Base-by-base conservation (phyloP, 495 filamentous ascomycete species). In the Cercophora sp. region DNA sequence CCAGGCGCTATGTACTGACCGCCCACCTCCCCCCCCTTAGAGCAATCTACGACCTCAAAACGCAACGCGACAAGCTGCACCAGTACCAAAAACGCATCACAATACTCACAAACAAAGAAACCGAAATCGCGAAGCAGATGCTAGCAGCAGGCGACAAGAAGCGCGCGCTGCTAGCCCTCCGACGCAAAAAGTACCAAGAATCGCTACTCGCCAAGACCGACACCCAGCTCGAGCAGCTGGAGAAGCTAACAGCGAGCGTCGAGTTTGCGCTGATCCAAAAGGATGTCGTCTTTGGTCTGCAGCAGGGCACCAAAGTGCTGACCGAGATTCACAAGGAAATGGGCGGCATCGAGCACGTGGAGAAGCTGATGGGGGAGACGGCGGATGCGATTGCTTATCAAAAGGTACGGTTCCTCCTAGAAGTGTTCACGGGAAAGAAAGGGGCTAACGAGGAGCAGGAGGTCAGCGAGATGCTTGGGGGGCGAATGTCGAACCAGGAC, bases 111-210 rank as follows among this genome's bases (percentile, higher is more conserved):
- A 71, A 83, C 64, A 82, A 84, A 47, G 94, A 98, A 68, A 92
- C 83, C 22, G 82, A 77, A 31, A 85, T 91, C 56, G 93, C 93
- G n/a, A 79, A 80, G 47, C 77, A 89, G 72, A 87, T 91, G 67
- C 81, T 98, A 8, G 70, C 75, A 1, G 74, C 77, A 32, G 81
- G 84, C 64, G 87, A 97, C 70, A 88, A 87, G 63, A 73, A 79
- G 59, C 82, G 85, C 43, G 93, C 93, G 0, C 79, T 96, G 16
- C 82, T 98, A 5, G 94, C 94, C 0, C 79, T 98, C 31, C 88
- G 93, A 37, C 83, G 90, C 47, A 96, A 95, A 70, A 98, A 97
- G 68, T 98, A 96, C 76, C 94, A 98, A 65, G 89, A 96, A 65
- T 83, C 87, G 5, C 79, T 98, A 8, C 81, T 98, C 19, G 75